A percentile compares a stretch with the other conserved stretches of the same genome.
phyloP scores from a whole-genome alignment of 169 alveolate species.

The Cryptosporidium parvum region DNA sequence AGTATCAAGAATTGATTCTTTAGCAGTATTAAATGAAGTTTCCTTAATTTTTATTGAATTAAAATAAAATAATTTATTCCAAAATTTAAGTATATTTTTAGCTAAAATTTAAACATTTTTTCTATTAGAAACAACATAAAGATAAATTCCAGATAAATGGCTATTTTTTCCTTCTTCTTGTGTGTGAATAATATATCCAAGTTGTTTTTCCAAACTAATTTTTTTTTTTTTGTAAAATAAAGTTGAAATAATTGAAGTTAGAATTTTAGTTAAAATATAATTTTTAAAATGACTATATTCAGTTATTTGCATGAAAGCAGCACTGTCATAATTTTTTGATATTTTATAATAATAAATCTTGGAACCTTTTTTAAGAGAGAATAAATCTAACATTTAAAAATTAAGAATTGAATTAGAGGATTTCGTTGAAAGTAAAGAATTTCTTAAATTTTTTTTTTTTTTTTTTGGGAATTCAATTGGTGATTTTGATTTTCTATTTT shows the following conservation, averaged over 20 bases:
- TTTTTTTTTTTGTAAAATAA: conserved; percentile 33
- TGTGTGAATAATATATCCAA: not conserved
- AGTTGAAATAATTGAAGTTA: not conserved
- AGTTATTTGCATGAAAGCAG: not conserved
- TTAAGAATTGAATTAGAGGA: not conserved
- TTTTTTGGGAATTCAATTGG: not conserved
- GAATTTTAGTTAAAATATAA: not conserved
- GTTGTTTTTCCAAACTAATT: conserved; percentile 25
- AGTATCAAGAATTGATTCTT: not conserved
- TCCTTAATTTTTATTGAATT: not conserved
- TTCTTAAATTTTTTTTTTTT: conserved; percentile 4
- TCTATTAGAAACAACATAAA: conserved; percentile 12
- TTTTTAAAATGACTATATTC: not conserved
- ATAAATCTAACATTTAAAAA: not conserved
- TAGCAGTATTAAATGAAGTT: not conserved
- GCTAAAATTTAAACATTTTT: not conserved
- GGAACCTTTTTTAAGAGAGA: conserved; percentile 25
- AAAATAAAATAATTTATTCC: conserved; percentile 18
- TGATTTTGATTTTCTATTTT: not conserved
- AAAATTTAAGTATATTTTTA: conserved; percentile 18
- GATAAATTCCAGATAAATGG: conserved; percentile 6
- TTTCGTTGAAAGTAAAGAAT: not conserved
- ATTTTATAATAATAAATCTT: not conserved
- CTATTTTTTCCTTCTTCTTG: not conserved
- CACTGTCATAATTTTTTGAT: conserved; percentile 7